phyloP scores from a whole-genome alignment of 495 filamentous ascomycete genomes.

The Xylaria curta region DNA sequence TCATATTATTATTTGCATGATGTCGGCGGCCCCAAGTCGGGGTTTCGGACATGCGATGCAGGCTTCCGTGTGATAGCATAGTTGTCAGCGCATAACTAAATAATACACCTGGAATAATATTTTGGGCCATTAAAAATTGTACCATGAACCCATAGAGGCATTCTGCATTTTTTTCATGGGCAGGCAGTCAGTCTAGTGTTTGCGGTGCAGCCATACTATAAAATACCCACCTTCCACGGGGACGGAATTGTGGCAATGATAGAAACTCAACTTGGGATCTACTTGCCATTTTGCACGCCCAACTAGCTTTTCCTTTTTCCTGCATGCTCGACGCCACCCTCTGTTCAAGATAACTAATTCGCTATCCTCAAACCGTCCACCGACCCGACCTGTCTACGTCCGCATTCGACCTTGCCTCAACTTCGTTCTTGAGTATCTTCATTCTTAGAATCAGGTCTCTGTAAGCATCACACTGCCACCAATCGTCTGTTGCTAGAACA shows the following conservation, averaged over 20 bases:
- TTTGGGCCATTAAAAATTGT: not conserved
- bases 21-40: too few relatives aligned
- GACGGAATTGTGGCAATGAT: not conserved
- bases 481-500: not conserved
- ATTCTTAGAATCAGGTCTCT: not conserved
- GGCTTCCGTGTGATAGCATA: not conserved
- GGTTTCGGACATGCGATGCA: too few relatives aligned
- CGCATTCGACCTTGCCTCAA: not conserved
- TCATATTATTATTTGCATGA: too few relatives aligned
- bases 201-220: not conserved
- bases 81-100: not conserved
- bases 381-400: not conserved
- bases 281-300: not conserved
- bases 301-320: not conserved
- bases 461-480: not conserved
- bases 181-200: not conserved
- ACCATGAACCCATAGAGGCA: not conserved
- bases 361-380: not conserved
- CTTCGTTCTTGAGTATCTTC: not conserved
- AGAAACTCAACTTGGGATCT: not conserved
- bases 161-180: not conserved
- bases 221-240: not conserved
- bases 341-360: not conserved
- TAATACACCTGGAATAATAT: not conserved
- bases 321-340: not conserved